These are phyloP conservation scores for Tetrapisispora arboricola DNA, from an alignment of 805 yeast genomes.

Conservation along the genomic window DNA sequence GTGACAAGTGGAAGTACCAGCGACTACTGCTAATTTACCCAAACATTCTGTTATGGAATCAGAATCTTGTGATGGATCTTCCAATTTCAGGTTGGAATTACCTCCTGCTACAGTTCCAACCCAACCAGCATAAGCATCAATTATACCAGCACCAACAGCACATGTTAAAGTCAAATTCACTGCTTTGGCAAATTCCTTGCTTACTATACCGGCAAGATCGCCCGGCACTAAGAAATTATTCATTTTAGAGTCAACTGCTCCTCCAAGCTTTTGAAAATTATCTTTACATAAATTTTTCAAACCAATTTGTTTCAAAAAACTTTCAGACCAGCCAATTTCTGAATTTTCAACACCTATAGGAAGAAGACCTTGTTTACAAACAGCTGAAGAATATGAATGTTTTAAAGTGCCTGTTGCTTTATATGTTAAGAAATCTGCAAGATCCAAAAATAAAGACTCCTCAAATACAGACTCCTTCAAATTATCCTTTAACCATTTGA, in stretches of 20 bases:
- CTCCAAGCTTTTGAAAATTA: constrained; percentile 74
- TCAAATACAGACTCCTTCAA: constrained; percentile 52
- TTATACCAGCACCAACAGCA: constrained; percentile 89
- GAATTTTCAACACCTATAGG: constrained; percentile 89
- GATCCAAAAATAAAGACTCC: constrained; percentile 73
- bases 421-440: constrained; percentile 85
- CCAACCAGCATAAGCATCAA: constrained; percentile 99
- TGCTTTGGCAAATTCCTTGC: constrained; percentile 58
- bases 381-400: constrained; percentile 80
- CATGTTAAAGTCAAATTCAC: constrained; percentile 73
- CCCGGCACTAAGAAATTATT: constrained; percentile 70
- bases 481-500: constrained; percentile 88
- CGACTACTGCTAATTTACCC: constrained; percentile 92
- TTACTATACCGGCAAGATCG: constrained; percentile 70
- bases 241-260: constrained; percentile 39
- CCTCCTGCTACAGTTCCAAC: constrained; percentile 94
- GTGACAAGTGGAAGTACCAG: constrained; percentile 97
- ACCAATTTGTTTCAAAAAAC: constrained; percentile 58
- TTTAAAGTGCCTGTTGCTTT: constrained; percentile 83
- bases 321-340: constrained; percentile 78
- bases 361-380: constrained; percentile 91
- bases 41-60: constrained; percentile 48
- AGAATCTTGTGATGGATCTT: background rate
- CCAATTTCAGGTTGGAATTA: constrained; percentile 37
- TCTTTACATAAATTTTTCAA: constrained; percentile 70